Evolutionary conservation across 306 rosid genomes (phyloP), one percentile per base, ranked within the genome.

Genomic region (Inga leiocalycina): DNA sequence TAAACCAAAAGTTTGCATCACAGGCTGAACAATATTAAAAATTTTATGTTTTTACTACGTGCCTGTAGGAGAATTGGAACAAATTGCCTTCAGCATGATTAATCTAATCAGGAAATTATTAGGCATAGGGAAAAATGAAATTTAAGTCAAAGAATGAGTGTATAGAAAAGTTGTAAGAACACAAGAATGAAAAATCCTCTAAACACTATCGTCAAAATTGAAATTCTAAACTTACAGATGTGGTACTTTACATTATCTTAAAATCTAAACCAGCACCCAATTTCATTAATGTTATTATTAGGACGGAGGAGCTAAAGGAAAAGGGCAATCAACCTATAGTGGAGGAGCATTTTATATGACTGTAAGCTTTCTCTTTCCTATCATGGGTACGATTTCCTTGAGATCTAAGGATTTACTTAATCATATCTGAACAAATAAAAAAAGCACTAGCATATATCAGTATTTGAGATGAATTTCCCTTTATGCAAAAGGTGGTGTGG

Each of bases 351-450:
- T 64, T 64, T 64, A 10, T 64, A 64, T 27, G 35, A 30, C 69
- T 13, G 69, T 64, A 64, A 64, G 39, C 19, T 64, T 64, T 27
- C 39, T 64, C 69, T 1, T 62, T 64, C 69, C 39, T 64, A 27
- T 64, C 69, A 64, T 64, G 69, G 69, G 8, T 64, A 64, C 5
- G 2, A 11, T 12, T 62, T 10, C 37, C 12, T n/a, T 61, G 59
- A 51, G 73, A 75, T 75, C 37, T 39, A n/a, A 22, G 10, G 72
- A 44, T 80, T 76, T 71, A 49, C 35, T 24, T 16, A n/a, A 72
- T 22, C 39, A 71, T 71, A 71, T 43, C 45, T 71, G 44, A 32
- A n/a, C 56, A n/a, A n/a, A 4, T 37, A 3, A 71, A 71, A 43
- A 24, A 68, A 68, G 49, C 48, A 37, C 73, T n/a, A 17, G 54